Evolutionary conservation across 345 rosid genomes (phyloP).

Genomic region (Triadica sebifera): DNA sequence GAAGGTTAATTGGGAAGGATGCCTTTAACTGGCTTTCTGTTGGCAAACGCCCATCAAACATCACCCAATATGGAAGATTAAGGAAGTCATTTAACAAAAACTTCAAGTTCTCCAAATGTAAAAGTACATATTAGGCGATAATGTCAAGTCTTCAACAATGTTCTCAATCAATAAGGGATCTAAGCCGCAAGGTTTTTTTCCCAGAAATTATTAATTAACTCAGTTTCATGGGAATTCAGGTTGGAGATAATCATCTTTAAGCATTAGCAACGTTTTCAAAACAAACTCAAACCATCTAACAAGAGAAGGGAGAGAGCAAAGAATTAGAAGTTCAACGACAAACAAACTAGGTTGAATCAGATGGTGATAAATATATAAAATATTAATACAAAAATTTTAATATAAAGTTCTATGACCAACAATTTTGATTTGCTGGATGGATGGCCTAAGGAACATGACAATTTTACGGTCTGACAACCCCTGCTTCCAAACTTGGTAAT

Average conservation of each 20-base stretch:
- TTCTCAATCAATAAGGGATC: background rate
- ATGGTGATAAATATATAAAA: background rate
- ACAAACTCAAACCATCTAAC: background rate
- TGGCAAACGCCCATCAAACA: background rate
- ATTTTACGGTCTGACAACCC: background rate
- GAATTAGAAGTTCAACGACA: background rate
- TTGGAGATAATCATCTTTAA: background rate
- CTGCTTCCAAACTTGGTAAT: background rate
- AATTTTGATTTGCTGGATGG: background rate
- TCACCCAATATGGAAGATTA: background rate
- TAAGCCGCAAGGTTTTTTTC: background rate
- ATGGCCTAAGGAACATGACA: background rate
- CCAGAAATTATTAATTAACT: background rate
- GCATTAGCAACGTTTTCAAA: background rate
- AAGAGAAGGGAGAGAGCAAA: background rate
- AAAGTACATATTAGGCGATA: background rate
- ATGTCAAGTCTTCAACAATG: background rate
- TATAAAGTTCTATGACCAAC: background rate
- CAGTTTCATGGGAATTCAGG: background rate
- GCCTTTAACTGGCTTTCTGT: conserved; percentile 16
- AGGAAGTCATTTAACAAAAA: conserved; percentile 1
- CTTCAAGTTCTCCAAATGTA: background rate
- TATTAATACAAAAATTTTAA: background rate
- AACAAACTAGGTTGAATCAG: background rate
- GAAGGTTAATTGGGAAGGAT: conserved; percentile 17